Evolutionary conservation across 106 monocot species (phyloP).

Genomic region (Acanthochlamys bracteata): DNA sequence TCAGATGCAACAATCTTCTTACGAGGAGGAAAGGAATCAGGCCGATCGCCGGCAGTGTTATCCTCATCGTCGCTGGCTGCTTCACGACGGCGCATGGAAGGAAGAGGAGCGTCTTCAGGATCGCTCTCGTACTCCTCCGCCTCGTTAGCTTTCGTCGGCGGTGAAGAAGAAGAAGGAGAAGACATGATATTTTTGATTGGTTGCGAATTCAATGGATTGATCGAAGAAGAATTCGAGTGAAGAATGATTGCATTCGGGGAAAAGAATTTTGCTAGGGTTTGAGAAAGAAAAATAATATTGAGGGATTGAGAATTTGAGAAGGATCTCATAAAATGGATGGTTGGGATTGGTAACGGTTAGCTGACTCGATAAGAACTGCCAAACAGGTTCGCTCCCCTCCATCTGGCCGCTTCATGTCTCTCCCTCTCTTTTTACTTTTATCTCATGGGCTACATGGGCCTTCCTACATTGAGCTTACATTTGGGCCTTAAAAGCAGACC

Average conservation of each 20-base stretch:
- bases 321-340: constrained; percentile 43
- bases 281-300: neutral
- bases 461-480: too few relatives aligned
- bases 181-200: neutral
- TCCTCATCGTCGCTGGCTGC: constrained; percentile 63
- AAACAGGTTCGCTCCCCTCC: too few relatives aligned
- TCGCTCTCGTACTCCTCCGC: constrained; percentile 81
- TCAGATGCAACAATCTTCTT: constrained; percentile 37
- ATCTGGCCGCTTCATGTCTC: too few relatives aligned
- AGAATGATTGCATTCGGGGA: neutral
- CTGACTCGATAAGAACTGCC: too few relatives aligned
- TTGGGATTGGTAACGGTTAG: too few relatives aligned
- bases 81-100: constrained; percentile 64
- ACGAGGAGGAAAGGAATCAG: constrained; percentile 14
- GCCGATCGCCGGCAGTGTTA: constrained; percentile 25
- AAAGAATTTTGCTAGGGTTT: neutral
- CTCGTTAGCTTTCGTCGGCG: constrained; percentile 15
- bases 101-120: constrained; percentile 64
- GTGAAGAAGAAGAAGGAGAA: neutral
- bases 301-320: neutral
- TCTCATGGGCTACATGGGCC: too few relatives aligned
- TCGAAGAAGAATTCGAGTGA: neutral
- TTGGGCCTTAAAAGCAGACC: too few relatives aligned
- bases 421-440: too few relatives aligned
- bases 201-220: neutral